These are phyloP conservation scores for Phytopythium ostracodes DNA, from an alignment of 352 stramenopile species.

Conservation along the genomic window DNA sequence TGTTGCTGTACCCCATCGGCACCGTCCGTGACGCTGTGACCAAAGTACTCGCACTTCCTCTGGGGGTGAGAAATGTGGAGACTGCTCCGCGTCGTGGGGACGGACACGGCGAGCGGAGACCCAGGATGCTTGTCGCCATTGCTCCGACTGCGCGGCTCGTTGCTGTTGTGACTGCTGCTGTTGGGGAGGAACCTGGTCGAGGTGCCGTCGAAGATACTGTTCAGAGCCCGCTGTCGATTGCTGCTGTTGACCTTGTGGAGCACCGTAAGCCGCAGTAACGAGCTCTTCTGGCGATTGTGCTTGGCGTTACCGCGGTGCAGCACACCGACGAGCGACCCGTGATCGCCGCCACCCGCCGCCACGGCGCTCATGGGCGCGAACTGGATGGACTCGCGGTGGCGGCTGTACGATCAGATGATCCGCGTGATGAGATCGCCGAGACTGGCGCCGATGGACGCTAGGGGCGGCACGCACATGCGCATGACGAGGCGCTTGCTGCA, in stretches of 20 bases:
- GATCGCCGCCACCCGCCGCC: neutral
- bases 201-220: constrained; percentile 36
- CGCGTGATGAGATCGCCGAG: constrained; percentile 31
- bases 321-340: neutral
- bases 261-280: constrained; percentile 6
- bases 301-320: neutral
- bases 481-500: constrained; percentile 59
- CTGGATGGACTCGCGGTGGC: constrained; percentile 35
- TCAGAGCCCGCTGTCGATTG: constrained; percentile 16
- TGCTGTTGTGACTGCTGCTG: neutral
- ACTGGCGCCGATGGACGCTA: constrained; percentile 35
- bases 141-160: constrained; percentile 2
- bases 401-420: constrained; percentile 30
- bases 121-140: neutral
- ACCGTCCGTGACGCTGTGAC: too few species aligned
- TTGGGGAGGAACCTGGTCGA: constrained; percentile 18
- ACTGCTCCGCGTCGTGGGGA: neutral
- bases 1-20: too few species aligned
- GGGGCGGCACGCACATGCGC: constrained; percentile 45
- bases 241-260: constrained; percentile 15
- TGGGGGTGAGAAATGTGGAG: too few species aligned
- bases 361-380: constrained; percentile 12
- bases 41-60: too few species aligned
- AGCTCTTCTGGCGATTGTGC: constrained; percentile 6
- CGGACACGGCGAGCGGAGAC: neutral